phyloP scores from a whole-genome alignment of 1,284 basidiomycete species.

The Ganoderma sinense region DNA sequence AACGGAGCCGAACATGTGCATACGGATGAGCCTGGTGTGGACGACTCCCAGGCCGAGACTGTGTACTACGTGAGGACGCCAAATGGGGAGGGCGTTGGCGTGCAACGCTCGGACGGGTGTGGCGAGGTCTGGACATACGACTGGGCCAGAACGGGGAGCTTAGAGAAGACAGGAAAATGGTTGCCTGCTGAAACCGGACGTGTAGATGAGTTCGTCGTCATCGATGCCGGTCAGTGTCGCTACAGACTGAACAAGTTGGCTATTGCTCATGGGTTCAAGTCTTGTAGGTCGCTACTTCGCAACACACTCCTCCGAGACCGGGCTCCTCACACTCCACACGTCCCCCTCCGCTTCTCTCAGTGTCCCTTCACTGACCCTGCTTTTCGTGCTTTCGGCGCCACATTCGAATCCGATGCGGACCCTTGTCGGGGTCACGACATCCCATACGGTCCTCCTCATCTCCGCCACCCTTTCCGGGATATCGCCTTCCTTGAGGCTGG shows the following conservation, averaged over 20 bases:
- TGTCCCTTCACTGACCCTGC: constrained; percentile 59
- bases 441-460: constrained; percentile 33
- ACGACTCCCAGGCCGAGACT: constrained; percentile 55
- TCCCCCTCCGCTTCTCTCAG: constrained; percentile 51
- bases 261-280: neutral
- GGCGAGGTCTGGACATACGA: constrained; percentile 71
- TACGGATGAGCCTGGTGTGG: constrained; percentile 50
- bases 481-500: constrained; percentile 45
- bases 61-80: constrained; percentile 75
- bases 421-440: constrained; percentile 37
- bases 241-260: neutral
- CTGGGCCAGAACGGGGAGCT: constrained; percentile 40
- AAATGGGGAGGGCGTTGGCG: constrained; percentile 75
- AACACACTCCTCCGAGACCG: constrained; percentile 53
- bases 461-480: constrained; percentile 22
- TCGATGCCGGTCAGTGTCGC: constrained; percentile 59
- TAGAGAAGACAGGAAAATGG: constrained; percentile 57
- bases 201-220: constrained; percentile 70
- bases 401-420: constrained; percentile 39
- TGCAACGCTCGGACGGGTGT: constrained; percentile 58
- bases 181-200: constrained; percentile 25
- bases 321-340: constrained; percentile 57
- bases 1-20: constrained; percentile 42
- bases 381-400: constrained; percentile 60
- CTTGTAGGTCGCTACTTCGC: constrained; percentile 47